Conservation (phyloP, 306 rosid genomes). For the Ormosia emarginata region DNA sequence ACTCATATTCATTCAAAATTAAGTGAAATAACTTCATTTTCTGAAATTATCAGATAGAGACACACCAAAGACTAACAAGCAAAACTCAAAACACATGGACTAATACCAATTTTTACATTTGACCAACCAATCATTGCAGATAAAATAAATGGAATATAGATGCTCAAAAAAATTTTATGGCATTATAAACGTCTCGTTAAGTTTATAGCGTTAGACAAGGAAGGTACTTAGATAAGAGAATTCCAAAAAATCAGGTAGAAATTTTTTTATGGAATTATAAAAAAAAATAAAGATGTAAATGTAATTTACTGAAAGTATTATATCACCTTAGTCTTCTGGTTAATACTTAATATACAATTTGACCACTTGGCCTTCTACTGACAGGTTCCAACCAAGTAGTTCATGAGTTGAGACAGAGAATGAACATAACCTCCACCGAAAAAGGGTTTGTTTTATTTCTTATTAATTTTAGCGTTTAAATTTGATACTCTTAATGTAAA, state of each 20-base stretch:
- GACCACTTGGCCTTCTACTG: background rate
- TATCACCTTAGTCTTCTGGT: background rate
- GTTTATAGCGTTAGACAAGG: no score
- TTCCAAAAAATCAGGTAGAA: background rate
- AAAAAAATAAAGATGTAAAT: background rate
- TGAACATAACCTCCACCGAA: background rate
- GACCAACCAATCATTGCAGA: no score
- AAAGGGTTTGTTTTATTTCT: background rate
- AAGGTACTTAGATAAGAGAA: background rate
- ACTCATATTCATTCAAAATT: no score
- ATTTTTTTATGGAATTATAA: background rate
- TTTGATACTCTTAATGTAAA: background rate
- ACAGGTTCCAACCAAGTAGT: background rate
- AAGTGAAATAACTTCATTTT: no score
- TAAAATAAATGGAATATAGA: no score
- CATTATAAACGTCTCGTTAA: no score
- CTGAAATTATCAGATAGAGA: no score
- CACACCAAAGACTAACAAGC: no score
- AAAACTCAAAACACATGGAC: no score
- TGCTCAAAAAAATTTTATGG: no score
- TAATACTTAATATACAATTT: background rate
- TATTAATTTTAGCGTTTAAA: background rate
- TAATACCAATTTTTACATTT: no score
- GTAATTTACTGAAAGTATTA: background rate
- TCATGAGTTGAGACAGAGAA: constrained; percentile 18